Conservation (phyloP, 345 rosid genomes). For the Eucalyptus erythrocorys region DNA sequence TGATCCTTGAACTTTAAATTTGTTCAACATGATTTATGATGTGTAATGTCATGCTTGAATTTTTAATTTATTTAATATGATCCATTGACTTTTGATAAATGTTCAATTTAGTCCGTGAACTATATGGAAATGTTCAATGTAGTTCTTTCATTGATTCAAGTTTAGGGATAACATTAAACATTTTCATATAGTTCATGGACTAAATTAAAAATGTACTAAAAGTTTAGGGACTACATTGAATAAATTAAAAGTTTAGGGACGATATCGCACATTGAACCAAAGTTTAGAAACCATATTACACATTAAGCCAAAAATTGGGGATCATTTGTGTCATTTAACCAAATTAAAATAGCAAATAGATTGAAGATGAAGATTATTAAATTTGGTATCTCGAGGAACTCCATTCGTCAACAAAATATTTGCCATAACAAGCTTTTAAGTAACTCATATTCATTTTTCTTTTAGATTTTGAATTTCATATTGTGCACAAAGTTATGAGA, state of each 20-base stretch:
- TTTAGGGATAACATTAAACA: accelerated
- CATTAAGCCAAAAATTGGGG: accelerated
- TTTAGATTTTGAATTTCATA: background rate
- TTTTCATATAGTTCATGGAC: accelerated
- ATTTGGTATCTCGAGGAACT: background rate
- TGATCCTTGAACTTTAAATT: too few relatives aligned
- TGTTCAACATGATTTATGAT: accelerated
- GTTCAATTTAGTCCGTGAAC: accelerated
- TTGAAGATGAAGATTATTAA: background rate
- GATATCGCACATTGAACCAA: accelerated
- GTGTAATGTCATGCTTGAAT: accelerated
- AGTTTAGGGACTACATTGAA: accelerated
- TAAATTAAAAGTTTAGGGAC: accelerated
- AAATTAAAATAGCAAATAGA: background rate
- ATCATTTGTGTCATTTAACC: accelerated
- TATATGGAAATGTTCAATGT: accelerated
- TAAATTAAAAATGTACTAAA: accelerated
- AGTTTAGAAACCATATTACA: accelerated
- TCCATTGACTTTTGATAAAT: too few relatives aligned
- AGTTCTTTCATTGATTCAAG: too few relatives aligned
- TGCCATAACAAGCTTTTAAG: background rate
- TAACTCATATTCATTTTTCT: background rate
- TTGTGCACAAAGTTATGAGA: background rate
- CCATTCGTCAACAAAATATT: background rate
- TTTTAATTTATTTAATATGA: accelerated